Percentiles rank a stretch among this genome's conserved stretches.
phyloP scores from a whole-genome alignment of 345 rosid species.

The Eucalyptus marginata region DNA sequence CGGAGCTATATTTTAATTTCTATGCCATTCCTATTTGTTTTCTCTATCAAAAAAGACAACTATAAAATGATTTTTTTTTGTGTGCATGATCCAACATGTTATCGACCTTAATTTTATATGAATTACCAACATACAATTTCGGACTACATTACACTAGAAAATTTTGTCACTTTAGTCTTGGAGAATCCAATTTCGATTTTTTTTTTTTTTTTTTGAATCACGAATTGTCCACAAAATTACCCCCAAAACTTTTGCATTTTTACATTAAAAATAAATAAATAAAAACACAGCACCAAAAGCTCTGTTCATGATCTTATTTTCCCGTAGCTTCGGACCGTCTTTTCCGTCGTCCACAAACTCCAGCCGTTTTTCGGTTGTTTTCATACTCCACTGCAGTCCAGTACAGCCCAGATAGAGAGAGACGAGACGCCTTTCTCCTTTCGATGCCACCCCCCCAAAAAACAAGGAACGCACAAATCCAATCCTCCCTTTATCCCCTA shows the following conservation, averaged over 20 bases:
- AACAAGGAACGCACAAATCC: conserved; percentile 15
- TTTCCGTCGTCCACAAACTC: not conserved
- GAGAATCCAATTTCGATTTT: not conserved
- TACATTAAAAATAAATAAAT: no score
- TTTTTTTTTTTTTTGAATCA: not conserved
- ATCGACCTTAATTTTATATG: not conserved
- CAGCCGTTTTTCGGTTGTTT: not conserved
- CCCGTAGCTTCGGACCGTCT: not conserved
- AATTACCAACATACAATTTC: no score
- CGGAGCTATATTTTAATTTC: not conserved
- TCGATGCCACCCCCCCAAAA: not conserved
- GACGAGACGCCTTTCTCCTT: not conserved
- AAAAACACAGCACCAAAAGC: not conserved
- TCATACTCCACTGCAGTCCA: not conserved
- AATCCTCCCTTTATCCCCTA: not conserved
- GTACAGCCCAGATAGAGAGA: not conserved
- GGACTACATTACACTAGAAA: not conserved
- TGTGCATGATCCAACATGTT: not conserved
- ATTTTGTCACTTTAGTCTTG: not conserved
- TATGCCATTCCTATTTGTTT: not conserved
- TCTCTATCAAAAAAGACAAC: not conserved
- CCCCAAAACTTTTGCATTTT: not conserved
- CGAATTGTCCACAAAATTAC: not conserved
- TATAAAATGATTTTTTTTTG: not conserved
- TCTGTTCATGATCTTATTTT: not conserved